Base-by-base conservation (phyloP, 2,329 filamentous ascomycete species). In the Diaporthe vexans region DNA sequence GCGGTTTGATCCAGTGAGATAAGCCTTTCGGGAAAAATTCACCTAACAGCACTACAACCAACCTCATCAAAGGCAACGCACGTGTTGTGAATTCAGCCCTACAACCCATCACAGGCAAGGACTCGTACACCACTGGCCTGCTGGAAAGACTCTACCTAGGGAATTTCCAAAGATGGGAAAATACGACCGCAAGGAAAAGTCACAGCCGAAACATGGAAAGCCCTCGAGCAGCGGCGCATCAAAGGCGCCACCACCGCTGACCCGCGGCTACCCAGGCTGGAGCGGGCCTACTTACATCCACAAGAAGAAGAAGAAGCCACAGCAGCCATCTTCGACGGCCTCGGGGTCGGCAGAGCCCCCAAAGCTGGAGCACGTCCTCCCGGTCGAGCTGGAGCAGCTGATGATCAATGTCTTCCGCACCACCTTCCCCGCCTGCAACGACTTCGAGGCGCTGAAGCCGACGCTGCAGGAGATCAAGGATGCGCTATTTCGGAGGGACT, bases 401-500 rank as follows among this genome's bases (percentile, higher is more conserved):
- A 75, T 97, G 35, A 86, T 98, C 61, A 88, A 95, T 78, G 85
- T 95, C 76, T 98, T 97, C 84, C 88, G 88, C 74, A 84, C 89
- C 75, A 87, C 93, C 0, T 94, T 97, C 78, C 80, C 84, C 17
- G 82, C 83, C 3, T 81, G 88, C 9, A 84, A 92, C 67, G 79
- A 82, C 11, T 87, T 86, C 3, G 82, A 85, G 13, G 77, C 79
- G n/a, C 87, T 92, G 65, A 83, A 88, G 37, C 80, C 86, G 1
- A 83, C 91, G 4, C 88, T 98, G 26, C 96, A 98, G 80, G 90
- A 92, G 70, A 90, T 98, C 76, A 99, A 98, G 83, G 88, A 91
- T 10, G 94, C 96, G 77, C 88, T 99, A 11, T 98, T 93, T 82
- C 92, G 94, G 74, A 91, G 97, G 43, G 94, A 98, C 81, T 98